Conservation (phyloP, 2,329 filamentous ascomycete species). For the Ustulina deusta region DNA sequence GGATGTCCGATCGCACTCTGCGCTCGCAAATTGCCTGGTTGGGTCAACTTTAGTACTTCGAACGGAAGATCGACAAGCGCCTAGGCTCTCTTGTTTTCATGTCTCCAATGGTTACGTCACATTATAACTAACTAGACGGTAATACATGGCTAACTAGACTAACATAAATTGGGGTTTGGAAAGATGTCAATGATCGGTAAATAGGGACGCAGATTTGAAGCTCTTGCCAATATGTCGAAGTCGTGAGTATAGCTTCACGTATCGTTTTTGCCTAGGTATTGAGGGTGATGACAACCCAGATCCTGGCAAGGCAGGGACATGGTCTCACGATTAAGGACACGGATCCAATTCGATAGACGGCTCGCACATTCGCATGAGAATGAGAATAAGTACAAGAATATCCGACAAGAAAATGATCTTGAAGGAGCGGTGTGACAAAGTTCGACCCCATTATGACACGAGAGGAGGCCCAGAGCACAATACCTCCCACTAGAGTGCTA, state of each 20-base stretch:
- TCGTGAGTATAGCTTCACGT: background rate
- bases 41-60: background rate
- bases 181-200: background rate
- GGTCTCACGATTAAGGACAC: background rate
- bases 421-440: constrained; percentile 15
- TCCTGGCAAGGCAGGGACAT: background rate
- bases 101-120: background rate
- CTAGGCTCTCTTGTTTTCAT: background rate
- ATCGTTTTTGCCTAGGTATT: background rate
- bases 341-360: background rate
- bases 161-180: background rate
- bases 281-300: background rate
- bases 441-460: constrained; percentile 2
- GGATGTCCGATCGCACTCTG: background rate
- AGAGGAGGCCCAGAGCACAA: background rate
- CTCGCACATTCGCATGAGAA: background rate
- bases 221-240: background rate
- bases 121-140: constrained; percentile 16
- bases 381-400: background rate
- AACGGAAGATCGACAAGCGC: background rate
- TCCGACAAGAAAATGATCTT: background rate
- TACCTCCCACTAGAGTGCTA: background rate
- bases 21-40: background rate
- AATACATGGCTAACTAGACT: background rate
- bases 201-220: background rate